Conservation (phyloP, 2,329 filamentous ascomycete species). For the Cryphonectria japonica region DNA sequence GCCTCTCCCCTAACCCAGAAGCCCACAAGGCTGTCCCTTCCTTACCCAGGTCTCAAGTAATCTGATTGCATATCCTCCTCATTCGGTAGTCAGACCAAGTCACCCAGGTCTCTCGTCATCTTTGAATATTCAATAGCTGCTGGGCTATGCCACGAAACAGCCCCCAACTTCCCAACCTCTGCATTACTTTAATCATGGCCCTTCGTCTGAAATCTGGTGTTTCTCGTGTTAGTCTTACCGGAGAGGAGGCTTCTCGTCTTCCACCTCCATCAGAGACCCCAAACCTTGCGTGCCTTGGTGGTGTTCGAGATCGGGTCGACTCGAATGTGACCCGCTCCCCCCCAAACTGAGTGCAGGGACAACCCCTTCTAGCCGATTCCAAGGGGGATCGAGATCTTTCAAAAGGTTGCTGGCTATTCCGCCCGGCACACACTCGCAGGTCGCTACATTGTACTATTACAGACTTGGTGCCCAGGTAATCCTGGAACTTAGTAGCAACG, state of each 20-base stretch:
- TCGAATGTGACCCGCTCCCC: not conserved
- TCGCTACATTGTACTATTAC: not conserved
- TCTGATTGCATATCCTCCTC: not conserved
- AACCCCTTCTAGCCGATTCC: conserved; percentile 2
- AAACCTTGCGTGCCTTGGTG: not conserved
- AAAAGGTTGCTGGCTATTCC: not conserved
- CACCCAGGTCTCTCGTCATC: not conserved
- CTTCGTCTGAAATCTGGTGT: not conserved
- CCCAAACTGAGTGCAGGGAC: not conserved
- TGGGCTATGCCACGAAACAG: not conserved
- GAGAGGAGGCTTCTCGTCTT: not conserved
- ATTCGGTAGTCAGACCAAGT: not conserved
- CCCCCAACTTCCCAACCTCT: not conserved
- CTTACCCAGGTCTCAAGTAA: not conserved
- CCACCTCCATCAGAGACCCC: not conserved
- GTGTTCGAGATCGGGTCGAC: conserved; percentile 5
- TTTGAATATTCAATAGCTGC: not conserved
- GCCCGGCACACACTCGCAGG: not conserved
- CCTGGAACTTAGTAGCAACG: not conserved
- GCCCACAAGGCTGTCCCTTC: not conserved
- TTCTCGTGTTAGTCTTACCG: not conserved
- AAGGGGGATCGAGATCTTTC: not conserved
- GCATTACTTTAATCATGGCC: not conserved
- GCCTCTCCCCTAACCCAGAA: not conserved
- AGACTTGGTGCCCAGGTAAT: not conserved